Evolutionary conservation across 495 filamentous ascomycete species (phyloP).

Genomic region (Aspergillus cavernicola): DNA sequence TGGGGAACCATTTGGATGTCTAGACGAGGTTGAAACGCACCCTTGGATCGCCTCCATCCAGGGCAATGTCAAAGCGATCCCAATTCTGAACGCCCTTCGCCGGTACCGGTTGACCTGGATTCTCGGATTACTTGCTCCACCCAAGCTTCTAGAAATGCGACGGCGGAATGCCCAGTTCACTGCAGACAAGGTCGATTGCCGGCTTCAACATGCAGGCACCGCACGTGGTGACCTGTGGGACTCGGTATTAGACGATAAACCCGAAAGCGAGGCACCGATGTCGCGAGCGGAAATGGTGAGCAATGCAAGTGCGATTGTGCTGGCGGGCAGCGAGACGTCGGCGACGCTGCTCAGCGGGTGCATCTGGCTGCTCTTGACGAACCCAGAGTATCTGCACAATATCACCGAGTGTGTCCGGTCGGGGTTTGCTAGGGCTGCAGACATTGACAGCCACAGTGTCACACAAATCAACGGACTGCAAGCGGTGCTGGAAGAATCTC

Average conservation of each 20-base stretch:
- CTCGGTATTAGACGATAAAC: not conserved
- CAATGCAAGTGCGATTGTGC: not conserved
- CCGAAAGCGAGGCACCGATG: not conserved
- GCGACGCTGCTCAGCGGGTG: not conserved
- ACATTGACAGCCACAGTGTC: not conserved
- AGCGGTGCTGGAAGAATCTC: not conserved
- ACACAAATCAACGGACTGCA: not conserved
- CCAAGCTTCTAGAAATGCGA: not conserved
- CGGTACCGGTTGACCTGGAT: not conserved
- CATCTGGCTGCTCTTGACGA: not conserved
- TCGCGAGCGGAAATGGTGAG: not conserved
- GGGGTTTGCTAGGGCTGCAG: not conserved
- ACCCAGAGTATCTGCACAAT: not conserved
- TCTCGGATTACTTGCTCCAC: not conserved
- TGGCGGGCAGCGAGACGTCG: constrained; percentile 1
- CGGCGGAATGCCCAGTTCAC: not conserved
- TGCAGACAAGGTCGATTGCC: not conserved
- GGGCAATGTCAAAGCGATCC: not conserved
- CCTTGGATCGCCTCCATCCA: not conserved
- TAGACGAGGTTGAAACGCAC: not conserved
- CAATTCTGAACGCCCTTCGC: not conserved
- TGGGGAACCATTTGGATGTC: not conserved
- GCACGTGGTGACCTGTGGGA: not conserved
- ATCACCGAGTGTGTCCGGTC: not conserved
- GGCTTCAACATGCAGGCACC: not conserved